Percentiles rank a stretch among this genome's conserved stretches.
Evolutionary conservation across 1,284 basidiomycete genomes (phyloP).

Genomic region (Amylostereum chailletii): DNA sequence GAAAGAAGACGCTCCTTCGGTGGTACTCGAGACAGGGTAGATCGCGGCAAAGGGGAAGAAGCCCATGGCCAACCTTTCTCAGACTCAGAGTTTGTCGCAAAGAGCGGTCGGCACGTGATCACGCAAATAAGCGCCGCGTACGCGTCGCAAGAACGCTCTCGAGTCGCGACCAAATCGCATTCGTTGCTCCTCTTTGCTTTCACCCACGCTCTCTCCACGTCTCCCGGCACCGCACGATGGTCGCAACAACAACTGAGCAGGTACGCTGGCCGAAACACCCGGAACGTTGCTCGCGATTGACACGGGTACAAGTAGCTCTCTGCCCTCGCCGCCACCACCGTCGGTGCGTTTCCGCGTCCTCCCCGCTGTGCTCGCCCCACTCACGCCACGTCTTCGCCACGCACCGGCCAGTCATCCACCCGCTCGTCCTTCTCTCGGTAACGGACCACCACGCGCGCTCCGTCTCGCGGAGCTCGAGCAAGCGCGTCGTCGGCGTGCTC

Average conservation of each 20-base stretch:
- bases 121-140: too few relatives aligned
- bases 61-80: too few relatives aligned
- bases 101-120: too few relatives aligned
- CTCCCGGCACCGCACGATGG: constrained; percentile 33
- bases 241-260: constrained; percentile 68
- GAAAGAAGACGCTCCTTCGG: too few relatives aligned
- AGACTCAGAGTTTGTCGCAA: too few relatives aligned
- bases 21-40: too few relatives aligned
- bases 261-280: constrained; percentile 22
- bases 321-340: constrained; percentile 57
- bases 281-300: neutral
- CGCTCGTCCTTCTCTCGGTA: constrained; percentile 85
- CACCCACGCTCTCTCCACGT: constrained; percentile 7
- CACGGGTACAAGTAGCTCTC: constrained; percentile 35
- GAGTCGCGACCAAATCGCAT: too few relatives aligned
- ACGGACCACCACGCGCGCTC: constrained; percentile 88
- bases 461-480: constrained; percentile 70
- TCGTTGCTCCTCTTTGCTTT: neutral
- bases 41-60: too few relatives aligned
- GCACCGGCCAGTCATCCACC: constrained; percentile 66
- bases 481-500: constrained; percentile 90
- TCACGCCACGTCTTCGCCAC: neutral
- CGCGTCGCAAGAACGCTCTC: too few relatives aligned
- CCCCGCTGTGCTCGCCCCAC: neutral
- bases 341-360: constrained; percentile 38